Conservation (phyloP, 2,329 filamentous ascomycete genomes). For the Aspergillus sp. region DNA sequence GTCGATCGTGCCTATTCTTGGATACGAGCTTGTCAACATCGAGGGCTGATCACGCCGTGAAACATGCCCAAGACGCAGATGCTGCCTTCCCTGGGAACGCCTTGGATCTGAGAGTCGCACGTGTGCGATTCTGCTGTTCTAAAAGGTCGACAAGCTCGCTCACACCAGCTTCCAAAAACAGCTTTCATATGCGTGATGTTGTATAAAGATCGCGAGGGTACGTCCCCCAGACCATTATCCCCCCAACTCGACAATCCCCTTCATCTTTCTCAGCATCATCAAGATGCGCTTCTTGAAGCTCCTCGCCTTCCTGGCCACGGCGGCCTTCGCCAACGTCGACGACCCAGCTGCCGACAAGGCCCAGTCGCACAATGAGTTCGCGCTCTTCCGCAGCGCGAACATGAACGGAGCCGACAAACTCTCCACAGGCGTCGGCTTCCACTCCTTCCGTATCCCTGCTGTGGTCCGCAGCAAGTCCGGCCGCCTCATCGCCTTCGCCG, state of each 20-base stretch:
- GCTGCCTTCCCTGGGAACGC: too few relatives aligned
- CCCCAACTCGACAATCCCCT: background rate
- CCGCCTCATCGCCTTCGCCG: conserved; percentile 28
- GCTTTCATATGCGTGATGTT: background rate
- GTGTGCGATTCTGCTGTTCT: background rate
- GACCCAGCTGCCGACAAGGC: background rate
- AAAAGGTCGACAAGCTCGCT: background rate
- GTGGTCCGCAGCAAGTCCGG: conserved; percentile 25
- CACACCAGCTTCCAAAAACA: background rate
- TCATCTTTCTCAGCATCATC: background rate
- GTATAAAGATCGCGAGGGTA: background rate
- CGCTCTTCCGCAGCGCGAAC: conserved; percentile 28
- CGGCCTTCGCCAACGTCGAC: background rate
- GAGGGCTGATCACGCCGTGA: too few relatives aligned
- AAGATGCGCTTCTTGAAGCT: background rate
- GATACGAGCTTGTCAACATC: background rate
- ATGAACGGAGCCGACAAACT: conserved; percentile 27
- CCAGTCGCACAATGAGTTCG: conserved; percentile 20
- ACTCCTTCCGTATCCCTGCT: conserved; percentile 29
- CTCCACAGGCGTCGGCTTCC: conserved; percentile 25
- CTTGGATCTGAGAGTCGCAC: background rate
- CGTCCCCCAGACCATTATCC: background rate
- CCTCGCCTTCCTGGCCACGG: background rate
- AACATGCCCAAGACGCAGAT: too few relatives aligned
- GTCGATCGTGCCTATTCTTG: background rate